Evolutionary conservation across 345 rosid genomes (phyloP).

Genomic region (Acer negundo): DNA sequence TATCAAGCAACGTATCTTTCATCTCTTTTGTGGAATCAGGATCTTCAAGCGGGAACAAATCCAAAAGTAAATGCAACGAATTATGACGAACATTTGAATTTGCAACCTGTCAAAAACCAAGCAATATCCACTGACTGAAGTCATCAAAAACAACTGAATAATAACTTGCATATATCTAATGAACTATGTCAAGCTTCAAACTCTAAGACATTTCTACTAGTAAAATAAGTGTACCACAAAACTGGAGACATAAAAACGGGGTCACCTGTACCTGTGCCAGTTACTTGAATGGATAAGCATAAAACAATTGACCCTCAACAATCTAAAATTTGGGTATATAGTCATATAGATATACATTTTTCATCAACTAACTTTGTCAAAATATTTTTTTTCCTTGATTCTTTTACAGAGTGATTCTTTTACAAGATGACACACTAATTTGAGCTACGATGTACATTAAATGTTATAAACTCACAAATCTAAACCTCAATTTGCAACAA

Average conservation of each 20-base stretch:
- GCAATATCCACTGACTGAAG: constrained; percentile 6
- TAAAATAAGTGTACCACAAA: background rate
- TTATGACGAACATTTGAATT: constrained; percentile 93
- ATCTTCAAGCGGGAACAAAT: constrained; percentile 89
- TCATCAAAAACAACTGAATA: constrained; percentile 7
- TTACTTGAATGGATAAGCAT: background rate
- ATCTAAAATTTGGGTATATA: background rate
- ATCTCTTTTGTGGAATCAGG: constrained; percentile 89
- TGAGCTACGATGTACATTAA: background rate
- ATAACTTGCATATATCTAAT: background rate
- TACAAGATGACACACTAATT: background rate
- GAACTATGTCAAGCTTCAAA: background rate
- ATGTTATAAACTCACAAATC: background rate
- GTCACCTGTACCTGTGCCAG: background rate
- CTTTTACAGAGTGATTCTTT: background rate
- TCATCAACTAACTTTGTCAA: background rate
- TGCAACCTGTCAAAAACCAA: constrained; percentile 66
- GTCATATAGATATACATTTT: background rate
- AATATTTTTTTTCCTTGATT: background rate
- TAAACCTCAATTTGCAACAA: constrained; percentile 1
- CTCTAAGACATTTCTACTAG: background rate
- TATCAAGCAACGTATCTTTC: constrained; percentile 77
- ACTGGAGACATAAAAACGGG: too few relatives aligned
- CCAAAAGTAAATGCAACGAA: constrained; percentile 84
- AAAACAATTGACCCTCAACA: background rate